phyloP scores from a whole-genome alignment of 2,329 filamentous ascomycete species.

The Aspergillus texensis region DNA sequence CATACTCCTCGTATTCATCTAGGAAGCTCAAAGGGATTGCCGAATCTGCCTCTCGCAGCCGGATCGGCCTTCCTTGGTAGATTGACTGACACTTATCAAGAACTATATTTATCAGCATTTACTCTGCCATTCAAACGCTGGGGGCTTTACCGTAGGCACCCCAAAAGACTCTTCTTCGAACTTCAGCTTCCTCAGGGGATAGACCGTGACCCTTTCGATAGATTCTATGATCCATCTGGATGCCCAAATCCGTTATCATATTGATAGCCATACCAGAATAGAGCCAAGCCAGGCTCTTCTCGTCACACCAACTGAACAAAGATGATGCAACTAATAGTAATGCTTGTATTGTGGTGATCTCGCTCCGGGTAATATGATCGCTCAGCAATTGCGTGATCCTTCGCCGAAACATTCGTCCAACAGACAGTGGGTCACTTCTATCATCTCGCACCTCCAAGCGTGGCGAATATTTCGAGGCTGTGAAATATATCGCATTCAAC shows the following conservation, averaged over 20 bases:
- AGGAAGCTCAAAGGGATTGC: not conserved
- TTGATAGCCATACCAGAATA: not conserved
- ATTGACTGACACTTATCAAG: slow-evolving; percentile 43
- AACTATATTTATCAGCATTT: not conserved
- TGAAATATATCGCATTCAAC: slow-evolving; percentile 44
- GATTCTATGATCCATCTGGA: no score
- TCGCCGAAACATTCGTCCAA: not conserved
- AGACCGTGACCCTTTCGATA: no score
- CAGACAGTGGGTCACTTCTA: not conserved
- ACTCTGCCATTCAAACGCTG: slow-evolving; percentile 11
- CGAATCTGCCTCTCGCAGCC: not conserved
- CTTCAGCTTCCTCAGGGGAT: slow-evolving; percentile 29
- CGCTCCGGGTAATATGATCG: not conserved
- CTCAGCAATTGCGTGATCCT: not conserved
- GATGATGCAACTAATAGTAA: not conserved
- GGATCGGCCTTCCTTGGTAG: slow-evolving; percentile 4
- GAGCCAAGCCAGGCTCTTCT: not conserved
- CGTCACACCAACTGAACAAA: not conserved
- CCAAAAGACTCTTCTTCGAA: slow-evolving; percentile 37
- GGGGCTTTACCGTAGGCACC: slow-evolving; percentile 25
- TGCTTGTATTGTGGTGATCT: not conserved
- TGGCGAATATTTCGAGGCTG: not conserved
- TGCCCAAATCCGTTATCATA: not conserved
- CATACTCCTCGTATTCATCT: slow-evolving; percentile 10
- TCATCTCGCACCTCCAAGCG: not conserved